Conservation (phyloP, 768 basidiomycete genomes). For the Mycena indigotica region DNA sequence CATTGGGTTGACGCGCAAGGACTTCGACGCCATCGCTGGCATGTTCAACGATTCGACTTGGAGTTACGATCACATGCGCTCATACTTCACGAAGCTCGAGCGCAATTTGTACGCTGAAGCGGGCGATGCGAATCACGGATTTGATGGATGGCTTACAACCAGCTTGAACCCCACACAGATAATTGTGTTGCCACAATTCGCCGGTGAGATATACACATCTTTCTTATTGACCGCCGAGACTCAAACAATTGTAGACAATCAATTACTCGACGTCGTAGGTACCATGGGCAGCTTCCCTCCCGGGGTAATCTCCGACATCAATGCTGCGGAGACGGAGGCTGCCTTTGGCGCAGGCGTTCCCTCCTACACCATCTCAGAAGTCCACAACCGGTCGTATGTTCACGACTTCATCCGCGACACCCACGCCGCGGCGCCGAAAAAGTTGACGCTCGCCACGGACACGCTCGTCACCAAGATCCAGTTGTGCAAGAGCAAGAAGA, state of each 20-base stretch:
- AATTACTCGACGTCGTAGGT: slow-evolving; percentile 25
- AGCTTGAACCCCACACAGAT: slow-evolving; percentile 28
- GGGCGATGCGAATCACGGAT: slow-evolving; percentile 30
- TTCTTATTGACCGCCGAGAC: background rate
- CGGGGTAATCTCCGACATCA: slow-evolving; percentile 26
- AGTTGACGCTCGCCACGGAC: slow-evolving; percentile 26
- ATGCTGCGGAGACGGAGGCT: slow-evolving; percentile 23
- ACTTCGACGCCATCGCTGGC: slow-evolving; percentile 30
- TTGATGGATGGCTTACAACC: slow-evolving; percentile 33
- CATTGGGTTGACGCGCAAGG: slow-evolving; percentile 26
- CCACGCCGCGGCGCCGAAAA: slow-evolving; percentile 9
- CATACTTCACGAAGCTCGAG: slow-evolving; percentile 33
- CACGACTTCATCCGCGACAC: slow-evolving; percentile 27
- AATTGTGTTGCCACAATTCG: slow-evolving; percentile 25
- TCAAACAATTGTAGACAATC: slow-evolving; percentile 23
- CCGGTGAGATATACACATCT: slow-evolving; percentile 18
- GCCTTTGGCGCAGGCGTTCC: slow-evolving; percentile 24
- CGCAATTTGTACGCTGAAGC: slow-evolving; percentile 25
- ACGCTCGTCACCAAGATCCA: slow-evolving; percentile 31
- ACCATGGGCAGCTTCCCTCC: slow-evolving; percentile 21
- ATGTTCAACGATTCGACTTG: slow-evolving; percentile 32
- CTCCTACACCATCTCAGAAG: slow-evolving; percentile 28
- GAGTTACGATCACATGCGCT: slow-evolving; percentile 33
- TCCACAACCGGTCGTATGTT: slow-evolving; percentile 31
- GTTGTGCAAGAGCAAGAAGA: slow-evolving; percentile 19